Conservation (phyloP, 805 yeast species). For the Candida alai region DNA sequence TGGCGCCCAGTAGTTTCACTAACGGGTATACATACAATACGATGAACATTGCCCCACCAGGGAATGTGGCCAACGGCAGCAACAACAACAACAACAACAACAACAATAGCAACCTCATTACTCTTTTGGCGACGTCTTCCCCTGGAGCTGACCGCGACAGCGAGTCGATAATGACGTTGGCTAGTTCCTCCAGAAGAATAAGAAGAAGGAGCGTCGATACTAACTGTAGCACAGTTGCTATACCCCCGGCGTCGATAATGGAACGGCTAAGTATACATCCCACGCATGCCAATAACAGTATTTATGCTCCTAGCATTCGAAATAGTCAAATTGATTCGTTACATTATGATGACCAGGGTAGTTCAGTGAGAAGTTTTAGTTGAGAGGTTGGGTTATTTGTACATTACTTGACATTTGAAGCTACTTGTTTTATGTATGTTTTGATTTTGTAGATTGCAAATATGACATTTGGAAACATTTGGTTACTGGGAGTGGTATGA, state of each 20-base stretch:
- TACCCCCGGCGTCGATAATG: constrained; percentile 70
- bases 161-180: constrained; percentile 41
- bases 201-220: constrained; percentile 46
- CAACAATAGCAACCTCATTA: constrained; percentile 3
- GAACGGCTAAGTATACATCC: constrained; percentile 45
- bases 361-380: constrained; percentile 8
- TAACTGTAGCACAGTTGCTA: constrained; percentile 64
- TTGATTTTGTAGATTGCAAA: too few relatives aligned
- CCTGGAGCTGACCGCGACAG: constrained; percentile 30
- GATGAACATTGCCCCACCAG: constrained; percentile 10
- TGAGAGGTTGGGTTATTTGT: too few relatives aligned
- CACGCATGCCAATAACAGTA: constrained; percentile 22
- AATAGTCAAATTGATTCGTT: constrained; percentile 8
- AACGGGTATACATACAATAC: constrained; percentile 13
- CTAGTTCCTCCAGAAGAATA: constrained; percentile 35
- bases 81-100: too few relatives aligned
- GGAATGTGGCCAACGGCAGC: background rate
- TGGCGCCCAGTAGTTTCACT: constrained; percentile 37
- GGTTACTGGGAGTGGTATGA: too few relatives aligned
- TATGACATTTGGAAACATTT: too few relatives aligned
- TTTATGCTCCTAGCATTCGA: constrained; percentile 16
- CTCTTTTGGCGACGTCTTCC: background rate
- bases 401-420: too few relatives aligned
- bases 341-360: constrained; percentile 11
- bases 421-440: too few relatives aligned